Conservation (phyloP, 202 grass and related monocot species). For the Carex arenaria region DNA sequence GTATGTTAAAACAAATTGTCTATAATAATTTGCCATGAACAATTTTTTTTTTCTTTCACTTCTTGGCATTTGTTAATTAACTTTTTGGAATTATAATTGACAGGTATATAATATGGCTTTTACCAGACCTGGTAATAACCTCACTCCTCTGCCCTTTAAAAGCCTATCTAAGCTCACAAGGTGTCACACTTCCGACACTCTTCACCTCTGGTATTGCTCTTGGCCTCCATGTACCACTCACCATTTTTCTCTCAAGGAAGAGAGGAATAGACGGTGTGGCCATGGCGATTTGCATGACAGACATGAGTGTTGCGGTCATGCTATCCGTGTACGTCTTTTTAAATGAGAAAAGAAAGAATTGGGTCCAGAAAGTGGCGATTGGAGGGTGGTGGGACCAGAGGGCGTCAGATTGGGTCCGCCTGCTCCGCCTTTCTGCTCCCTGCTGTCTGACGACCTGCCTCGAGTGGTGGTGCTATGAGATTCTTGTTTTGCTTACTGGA, state of each 20-base stretch:
- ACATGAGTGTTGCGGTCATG: conserved; percentile 40
- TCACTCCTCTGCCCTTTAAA: conserved; percentile 66
- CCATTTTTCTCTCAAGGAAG: conserved; percentile 30
- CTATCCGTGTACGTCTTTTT: conserved; percentile 34
- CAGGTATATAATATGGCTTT: conserved; percentile 38
- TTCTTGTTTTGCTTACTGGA: conserved; percentile 72
- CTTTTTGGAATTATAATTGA: neutral
- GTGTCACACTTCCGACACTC: conserved; percentile 64
- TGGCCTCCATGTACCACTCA: conserved; percentile 58
- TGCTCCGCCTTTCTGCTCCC: conserved; percentile 48
- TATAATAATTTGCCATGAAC: neutral
- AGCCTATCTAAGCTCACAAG: conserved; percentile 75
- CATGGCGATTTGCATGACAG: conserved; percentile 58
- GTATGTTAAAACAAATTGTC: no score
- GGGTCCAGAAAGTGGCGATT: neutral
- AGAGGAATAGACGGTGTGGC: conserved; percentile 62
- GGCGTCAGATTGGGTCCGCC: conserved; percentile 13
- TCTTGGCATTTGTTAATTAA: neutral
- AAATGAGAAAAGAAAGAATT: conserved; percentile 18
- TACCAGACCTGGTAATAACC: conserved; percentile 64
- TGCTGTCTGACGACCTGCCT: conserved; percentile 89
- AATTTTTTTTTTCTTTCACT: neutral
- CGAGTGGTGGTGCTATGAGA: conserved; percentile 99
- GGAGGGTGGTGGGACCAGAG: conserved; percentile 35
- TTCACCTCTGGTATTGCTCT: conserved; percentile 42